Base-by-base conservation (phyloP, 1,139 yeast genomes). In the Komagataea norvegica region DNA sequence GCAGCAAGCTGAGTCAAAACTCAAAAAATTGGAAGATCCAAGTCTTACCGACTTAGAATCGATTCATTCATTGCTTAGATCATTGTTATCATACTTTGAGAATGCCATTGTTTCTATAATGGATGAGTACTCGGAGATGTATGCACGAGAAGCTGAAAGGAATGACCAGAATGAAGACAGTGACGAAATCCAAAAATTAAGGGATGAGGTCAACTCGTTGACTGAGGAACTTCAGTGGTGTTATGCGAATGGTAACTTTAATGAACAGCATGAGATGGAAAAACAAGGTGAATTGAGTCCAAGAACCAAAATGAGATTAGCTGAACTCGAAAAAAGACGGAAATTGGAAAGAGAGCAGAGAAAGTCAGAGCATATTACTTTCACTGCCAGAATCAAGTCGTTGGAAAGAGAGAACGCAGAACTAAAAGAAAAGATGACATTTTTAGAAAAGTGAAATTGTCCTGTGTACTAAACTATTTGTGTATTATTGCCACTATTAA, bases 311-410 rank as follows among this genome's bases (percentile, higher is more conserved):
- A 49, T 79, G 33, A 63, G 87, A 41, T 64, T 80, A 22, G 79
- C 76, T 28, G 88, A 79, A 46, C 55, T 83, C 30, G 73, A 76
- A 31, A 73, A 67, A 42, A 66, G 81, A 48, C 79, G 86, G 81
- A 77, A 79, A 50, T 67, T 79, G 2, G 89, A 83, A 49, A 63
- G 88, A 46, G 93, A 82, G 55, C 74, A 83, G 16, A 60, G 89
- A 26, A 73, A 73, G 17, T 64, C 77, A 41, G 87, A 81, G 52
- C 60, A 70, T 42, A 68, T 69, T 33, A 78, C 79, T 38, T 74
- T 83, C 2, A 66, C 68, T 35, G 59, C 63, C 33, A 60, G 82
- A 31, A 64, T 80, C 10, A 56, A 57, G 25, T 78, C 74, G 41
- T 55, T 82, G 28, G 87, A 79, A 45, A 46, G 52, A 25, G 88